phyloP scores from a whole-genome alignment of 495 filamentous ascomycete genomes.

The Aspergillus coremiiformis region DNA sequence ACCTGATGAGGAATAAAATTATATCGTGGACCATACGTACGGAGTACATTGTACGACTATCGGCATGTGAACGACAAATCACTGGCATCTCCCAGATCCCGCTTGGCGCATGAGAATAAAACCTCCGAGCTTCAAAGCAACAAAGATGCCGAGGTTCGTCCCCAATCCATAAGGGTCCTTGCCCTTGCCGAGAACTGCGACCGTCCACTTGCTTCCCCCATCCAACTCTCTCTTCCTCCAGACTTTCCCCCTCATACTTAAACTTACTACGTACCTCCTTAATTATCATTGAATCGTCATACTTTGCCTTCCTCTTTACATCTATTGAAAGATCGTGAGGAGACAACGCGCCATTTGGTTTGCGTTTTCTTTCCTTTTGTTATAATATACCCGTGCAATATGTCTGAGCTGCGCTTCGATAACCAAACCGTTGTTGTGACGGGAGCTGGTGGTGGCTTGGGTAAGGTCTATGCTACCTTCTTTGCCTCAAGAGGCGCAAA shows the following conservation, averaged over 20 bases:
- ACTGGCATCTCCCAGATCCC: constrained; percentile 22
- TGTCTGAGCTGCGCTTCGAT: constrained; percentile 86
- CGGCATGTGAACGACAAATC: constrained; percentile 36
- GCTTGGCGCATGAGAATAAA: constrained; percentile 16
- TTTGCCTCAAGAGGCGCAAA: constrained; percentile 89
- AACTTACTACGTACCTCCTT: constrained; percentile 12
- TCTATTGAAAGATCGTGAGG: not conserved
- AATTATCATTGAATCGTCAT: not conserved
- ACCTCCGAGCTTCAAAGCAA: constrained; percentile 20
- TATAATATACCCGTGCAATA: constrained; percentile 31
- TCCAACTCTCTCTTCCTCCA: constrained; percentile 26
- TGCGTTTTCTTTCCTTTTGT: constrained; percentile 4
- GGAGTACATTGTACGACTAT: not conserved
- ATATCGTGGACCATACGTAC: not conserved
- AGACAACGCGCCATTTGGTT: not conserved
- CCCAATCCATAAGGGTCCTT: constrained; percentile 13
- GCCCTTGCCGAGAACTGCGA: constrained; percentile 33
- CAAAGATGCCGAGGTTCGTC: constrained; percentile 39
- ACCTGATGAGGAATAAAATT: no score
- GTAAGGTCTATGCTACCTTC: constrained; percentile 87
- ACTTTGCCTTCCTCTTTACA: constrained; percentile 1
- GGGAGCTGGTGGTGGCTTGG: constrained; percentile 89
- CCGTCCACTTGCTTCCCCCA: constrained; percentile 17
- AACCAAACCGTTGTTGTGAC: constrained; percentile 96
- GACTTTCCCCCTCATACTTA: constrained; percentile 19